A percentile compares a stretch with the other conserved stretches of the same genome.
phyloP scores from a whole-genome alignment of 768 basidiomycete genomes.

The Suillus fuscotomentosus region DNA sequence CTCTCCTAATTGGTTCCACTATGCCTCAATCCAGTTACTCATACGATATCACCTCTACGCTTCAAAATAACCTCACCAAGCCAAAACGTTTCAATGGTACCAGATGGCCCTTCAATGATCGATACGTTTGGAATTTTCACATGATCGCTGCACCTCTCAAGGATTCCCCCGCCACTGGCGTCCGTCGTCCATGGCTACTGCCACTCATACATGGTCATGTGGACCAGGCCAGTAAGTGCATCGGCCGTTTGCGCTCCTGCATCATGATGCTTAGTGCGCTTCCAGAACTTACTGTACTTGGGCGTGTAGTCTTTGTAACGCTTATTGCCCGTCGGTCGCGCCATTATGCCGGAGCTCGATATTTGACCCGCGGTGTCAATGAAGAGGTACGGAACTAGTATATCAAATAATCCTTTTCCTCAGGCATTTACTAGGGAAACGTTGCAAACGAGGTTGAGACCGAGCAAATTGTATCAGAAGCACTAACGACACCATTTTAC shows the following conservation, averaged over 20 bases:
- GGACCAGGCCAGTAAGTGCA: constrained; percentile 92
- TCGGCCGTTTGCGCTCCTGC: neutral
- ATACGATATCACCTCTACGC: constrained; percentile 94
- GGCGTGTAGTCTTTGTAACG: constrained; percentile 88
- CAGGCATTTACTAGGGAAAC: constrained; percentile 64
- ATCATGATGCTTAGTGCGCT: neutral
- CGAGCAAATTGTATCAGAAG: constrained; percentile 94
- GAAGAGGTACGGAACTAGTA: constrained; percentile 58
- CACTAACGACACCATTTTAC: constrained; percentile 86
- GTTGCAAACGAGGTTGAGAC: constrained; percentile 99
- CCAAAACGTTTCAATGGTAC: constrained; percentile 42
- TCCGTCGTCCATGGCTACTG: constrained; percentile 77
- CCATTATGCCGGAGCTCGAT: constrained; percentile 94
- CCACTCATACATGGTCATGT: constrained; percentile 95
- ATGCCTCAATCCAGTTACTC: constrained; percentile 64
- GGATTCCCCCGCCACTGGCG: constrained; percentile 34
- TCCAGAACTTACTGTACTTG: constrained; percentile 85
- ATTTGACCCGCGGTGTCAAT: constrained; percentile 91
- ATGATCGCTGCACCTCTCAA: constrained; percentile 73
- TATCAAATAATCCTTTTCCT: neutral
- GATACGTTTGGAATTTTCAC: constrained; percentile 95
- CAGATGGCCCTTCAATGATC: constrained; percentile 74
- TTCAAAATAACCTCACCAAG: constrained; percentile 86
- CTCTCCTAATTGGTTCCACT: constrained; percentile 2
- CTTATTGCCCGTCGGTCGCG: constrained; percentile 94